Evolutionary conservation across 345 rosid genomes (phyloP).

Genomic region (Orychophragmus violaceus): DNA sequence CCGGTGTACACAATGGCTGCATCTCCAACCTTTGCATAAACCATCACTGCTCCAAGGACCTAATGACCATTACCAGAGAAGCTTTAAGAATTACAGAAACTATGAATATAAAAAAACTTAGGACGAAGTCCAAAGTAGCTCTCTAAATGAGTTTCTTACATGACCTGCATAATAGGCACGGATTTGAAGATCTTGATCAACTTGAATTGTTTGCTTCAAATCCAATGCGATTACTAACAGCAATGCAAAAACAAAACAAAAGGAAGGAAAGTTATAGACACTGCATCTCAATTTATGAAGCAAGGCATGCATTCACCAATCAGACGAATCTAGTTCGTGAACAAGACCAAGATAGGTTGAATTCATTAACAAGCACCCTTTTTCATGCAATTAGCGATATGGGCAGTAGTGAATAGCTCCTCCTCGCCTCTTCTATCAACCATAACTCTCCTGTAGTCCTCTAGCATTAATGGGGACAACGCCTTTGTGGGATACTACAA

Average conservation of each 20-base stretch:
- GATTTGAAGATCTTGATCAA: constrained; percentile 82
- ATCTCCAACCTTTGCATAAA: constrained; percentile 91
- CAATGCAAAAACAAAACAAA: not conserved
- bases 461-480: constrained; percentile 84
- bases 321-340: not conserved
- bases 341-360: not conserved
- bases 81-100: not conserved
- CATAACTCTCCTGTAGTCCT: constrained; percentile 83
- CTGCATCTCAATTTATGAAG: not conserved
- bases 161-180: constrained; percentile 97
- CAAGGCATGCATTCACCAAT: not conserved
- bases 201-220: constrained; percentile 87
- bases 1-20: constrained; percentile 88
- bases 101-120: not conserved
- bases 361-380: constrained; percentile 42
- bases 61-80: constrained; percentile 13
- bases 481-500: constrained; percentile 92
- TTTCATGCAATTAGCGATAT: constrained; percentile 74
- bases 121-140: not conserved
- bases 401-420: constrained; percentile 65
- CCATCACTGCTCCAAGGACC: constrained; percentile 99
- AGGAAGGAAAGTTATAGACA: constrained; percentile 15
- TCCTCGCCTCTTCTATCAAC: constrained; percentile 93
- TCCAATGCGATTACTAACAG: constrained; percentile 75
- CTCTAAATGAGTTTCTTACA: constrained; percentile 43